Evolutionary conservation across 257 asterid genomes (phyloP), one percentile per base, ranked within the genome.

Genomic region (Rubia yunnanensis): DNA sequence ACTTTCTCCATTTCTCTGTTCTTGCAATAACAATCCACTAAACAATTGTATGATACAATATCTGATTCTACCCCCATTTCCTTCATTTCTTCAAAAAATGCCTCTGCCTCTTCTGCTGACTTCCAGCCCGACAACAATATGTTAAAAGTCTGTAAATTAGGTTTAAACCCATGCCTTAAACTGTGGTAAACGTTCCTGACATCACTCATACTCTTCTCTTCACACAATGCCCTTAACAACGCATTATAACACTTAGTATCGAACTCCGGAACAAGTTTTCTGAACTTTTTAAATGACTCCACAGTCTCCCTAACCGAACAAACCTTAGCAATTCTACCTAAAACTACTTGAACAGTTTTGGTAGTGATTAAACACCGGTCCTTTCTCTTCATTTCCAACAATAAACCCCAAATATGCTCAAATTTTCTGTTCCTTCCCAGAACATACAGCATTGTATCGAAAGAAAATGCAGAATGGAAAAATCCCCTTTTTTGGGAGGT

Each of bases 81-180:
- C 79, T 27, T 78, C 98, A 85, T 89, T 80, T 92, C 96, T 35
- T 41, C 72, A 5, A 89, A 84, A 60, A 89, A 89, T 0, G 67
- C 82, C 82, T 87, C 97, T 0, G 95, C 97, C 38, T 92, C 96
- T 41, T 82, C 87, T 0, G 74, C 49, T 0, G 94, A 84, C 72
- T 83, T 92, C 98, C 98, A 92, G 10, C 98, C 98, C 0, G 97
- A 81, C 72, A 92, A 73, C 77, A 92, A 77, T 28, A 83, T 87
- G 53, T 87, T 92, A 78, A 89, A 87, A 14, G 98, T 92, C 74
- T 78, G 85, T 78, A 80, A 70, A 79, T 92, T 81, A 5, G 96
- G 94, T 79, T 73, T 81, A 82, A 92, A 92, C 64, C 85, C 90
- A 18, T 69, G 79, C 87, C 89, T 92, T 82, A 85, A 71, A 10